Percentiles rank a stretch among this genome's conserved stretches.
Conservation (phyloP, 208 protist species). For the Cochliopodium minus region DNA sequence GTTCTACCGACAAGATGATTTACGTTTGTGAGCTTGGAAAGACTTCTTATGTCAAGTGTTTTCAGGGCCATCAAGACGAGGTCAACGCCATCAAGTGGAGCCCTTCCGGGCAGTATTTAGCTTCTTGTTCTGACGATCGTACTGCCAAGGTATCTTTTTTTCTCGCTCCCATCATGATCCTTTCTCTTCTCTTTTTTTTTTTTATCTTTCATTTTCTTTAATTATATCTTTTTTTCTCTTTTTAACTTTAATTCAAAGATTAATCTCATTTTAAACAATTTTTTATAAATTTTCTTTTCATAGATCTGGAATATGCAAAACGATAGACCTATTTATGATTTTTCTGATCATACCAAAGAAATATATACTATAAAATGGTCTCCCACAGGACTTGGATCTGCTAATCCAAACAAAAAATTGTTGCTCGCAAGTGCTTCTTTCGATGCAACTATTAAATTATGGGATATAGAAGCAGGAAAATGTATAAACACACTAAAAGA, state of each 20-base stretch:
- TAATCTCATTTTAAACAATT: background rate
- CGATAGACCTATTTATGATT: constrained; percentile 24
- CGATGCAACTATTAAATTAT: constrained; percentile 41
- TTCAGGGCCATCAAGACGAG: constrained; percentile 42
- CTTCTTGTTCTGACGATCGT: constrained; percentile 62
- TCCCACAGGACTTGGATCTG: constrained; percentile 18
- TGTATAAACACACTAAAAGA: constrained; percentile 32
- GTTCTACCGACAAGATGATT: constrained; percentile 51
- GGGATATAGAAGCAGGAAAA: constrained; percentile 30
- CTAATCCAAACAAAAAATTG: constrained; percentile 31
- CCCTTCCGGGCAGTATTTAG: constrained; percentile 40
- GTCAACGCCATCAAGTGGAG: constrained; percentile 68
- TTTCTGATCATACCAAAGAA: constrained; percentile 40
- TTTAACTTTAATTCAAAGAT: no score
- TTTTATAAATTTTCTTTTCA: background rate
- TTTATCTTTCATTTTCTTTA: no score
- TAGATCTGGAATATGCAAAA: constrained; percentile 31
- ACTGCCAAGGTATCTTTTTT: constrained; percentile 39
- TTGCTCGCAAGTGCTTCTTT: constrained; percentile 43
- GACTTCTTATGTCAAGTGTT: constrained; percentile 16
- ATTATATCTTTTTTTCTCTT: no score
- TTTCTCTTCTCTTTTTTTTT: background rate
- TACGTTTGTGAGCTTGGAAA: constrained; percentile 43
- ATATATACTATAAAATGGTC: constrained; percentile 51
- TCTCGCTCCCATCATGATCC: background rate